Conservation (phyloP, 805 yeast genomes). For the Yamadazyma kitorensis region DNA sequence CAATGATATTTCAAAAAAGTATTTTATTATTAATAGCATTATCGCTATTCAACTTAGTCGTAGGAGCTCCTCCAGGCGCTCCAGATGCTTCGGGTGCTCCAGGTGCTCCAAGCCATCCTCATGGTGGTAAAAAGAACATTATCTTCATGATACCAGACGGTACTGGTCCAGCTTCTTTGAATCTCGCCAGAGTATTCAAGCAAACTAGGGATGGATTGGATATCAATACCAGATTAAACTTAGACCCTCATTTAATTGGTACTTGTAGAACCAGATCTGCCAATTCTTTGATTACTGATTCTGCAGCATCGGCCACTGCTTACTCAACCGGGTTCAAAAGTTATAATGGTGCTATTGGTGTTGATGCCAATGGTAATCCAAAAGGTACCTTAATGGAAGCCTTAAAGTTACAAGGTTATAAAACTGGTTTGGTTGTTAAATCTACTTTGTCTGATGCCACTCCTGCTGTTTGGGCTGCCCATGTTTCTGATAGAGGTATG, state of each 20-base stretch:
- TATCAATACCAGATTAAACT: constrained; percentile 51
- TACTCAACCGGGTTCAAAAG: constrained; percentile 81
- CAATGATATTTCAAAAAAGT: too few species aligned
- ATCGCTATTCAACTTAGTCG: not conserved
- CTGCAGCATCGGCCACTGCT: constrained; percentile 98
- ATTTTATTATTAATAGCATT: not conserved
- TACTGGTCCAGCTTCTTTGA: constrained; percentile 89
- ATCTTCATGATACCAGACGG: too few species aligned
- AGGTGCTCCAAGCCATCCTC: constrained; percentile 7
- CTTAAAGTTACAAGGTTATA: constrained; percentile 73
- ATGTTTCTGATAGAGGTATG: constrained; percentile 69
- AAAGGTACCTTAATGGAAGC: constrained; percentile 90
- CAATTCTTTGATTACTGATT: constrained; percentile 78
- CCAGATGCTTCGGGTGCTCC: too few species aligned
- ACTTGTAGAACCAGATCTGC: constrained; percentile 81
- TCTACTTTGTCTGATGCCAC: constrained; percentile 94
- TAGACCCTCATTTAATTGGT: constrained; percentile 77
- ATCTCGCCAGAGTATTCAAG: constrained; percentile 72
- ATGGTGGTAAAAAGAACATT: constrained; percentile 73
- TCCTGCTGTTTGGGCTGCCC: constrained; percentile 86
- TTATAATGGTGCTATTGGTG: constrained; percentile 92
- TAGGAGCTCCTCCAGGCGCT: constrained; percentile 3
- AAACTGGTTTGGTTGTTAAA: constrained; percentile 89
- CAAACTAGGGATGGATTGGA: constrained; percentile 58
- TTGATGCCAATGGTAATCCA: constrained; percentile 61